Evolutionary conservation across 768 basidiomycete genomes (phyloP).

Genomic region (Multifurca ochricompacta): DNA sequence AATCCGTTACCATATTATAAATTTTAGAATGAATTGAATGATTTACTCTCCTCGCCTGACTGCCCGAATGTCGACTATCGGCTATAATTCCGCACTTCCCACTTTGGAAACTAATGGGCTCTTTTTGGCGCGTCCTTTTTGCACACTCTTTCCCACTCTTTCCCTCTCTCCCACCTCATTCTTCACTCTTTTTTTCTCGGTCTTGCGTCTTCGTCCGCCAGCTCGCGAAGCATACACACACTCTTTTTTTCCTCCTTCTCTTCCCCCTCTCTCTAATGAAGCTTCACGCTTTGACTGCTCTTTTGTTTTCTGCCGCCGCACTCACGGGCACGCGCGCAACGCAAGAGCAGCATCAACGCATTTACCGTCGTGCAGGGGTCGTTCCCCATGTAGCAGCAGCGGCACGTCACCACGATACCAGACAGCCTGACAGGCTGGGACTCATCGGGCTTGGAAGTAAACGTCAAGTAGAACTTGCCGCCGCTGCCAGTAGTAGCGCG

Average conservation of each 20-base stretch:
- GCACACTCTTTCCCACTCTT: background rate
- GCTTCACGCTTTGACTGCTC: constrained; percentile 23
- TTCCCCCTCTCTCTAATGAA: constrained; percentile 21
- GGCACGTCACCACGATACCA: too few relatives aligned
- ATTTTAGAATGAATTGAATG: background rate
- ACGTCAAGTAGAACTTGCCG: constrained; percentile 2
- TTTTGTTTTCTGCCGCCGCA: constrained; percentile 18
- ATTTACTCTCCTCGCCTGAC: too few relatives aligned
- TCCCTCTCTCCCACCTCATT: background rate
- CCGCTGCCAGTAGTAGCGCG: background rate
- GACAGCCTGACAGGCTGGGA: too few relatives aligned
- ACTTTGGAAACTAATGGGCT: background rate
- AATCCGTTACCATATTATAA: too few relatives aligned
- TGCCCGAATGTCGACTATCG: too few relatives aligned
- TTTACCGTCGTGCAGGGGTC: constrained; percentile 1
- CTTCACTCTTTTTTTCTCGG: too few relatives aligned
- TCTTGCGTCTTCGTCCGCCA: background rate
- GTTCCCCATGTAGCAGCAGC: background rate
- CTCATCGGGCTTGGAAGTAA: too few relatives aligned
- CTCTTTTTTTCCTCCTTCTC: background rate
- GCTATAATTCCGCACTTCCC: constrained; percentile 3
- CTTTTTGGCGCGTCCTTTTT: background rate
- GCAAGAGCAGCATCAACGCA: constrained; percentile 11
- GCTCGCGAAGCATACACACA: background rate
- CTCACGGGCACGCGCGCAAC: constrained; percentile 13